phyloP scores from a whole-genome alignment of 495 filamentous ascomycete genomes.

The Venustampulla echinocandica region DNA sequence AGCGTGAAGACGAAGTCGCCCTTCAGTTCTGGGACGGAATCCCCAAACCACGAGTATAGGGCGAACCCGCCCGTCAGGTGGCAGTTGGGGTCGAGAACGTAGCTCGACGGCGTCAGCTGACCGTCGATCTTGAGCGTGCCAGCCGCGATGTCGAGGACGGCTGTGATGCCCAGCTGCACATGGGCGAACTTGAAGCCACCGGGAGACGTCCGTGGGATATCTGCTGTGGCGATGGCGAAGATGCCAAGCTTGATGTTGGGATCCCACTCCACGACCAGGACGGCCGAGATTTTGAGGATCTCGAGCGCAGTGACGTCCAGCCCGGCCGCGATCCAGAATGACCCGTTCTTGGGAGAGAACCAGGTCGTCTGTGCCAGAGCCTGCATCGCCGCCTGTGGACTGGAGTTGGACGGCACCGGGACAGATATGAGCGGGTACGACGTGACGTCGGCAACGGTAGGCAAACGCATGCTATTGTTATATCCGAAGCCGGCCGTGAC shows the following conservation, averaged over 20 bases:
- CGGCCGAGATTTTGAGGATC: slow-evolving; percentile 30
- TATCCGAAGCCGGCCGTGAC: slow-evolving; percentile 38
- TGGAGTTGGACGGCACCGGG: neutral
- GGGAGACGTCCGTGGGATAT: slow-evolving; percentile 24
- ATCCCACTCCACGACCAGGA: slow-evolving; percentile 27
- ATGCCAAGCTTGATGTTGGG: slow-evolving; percentile 29
- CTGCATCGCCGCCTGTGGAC: slow-evolving; percentile 7
- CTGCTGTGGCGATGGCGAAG: slow-evolving; percentile 29
- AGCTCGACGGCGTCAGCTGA: slow-evolving; percentile 34
- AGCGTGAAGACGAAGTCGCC: slow-evolving; percentile 46
- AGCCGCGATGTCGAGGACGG: slow-evolving; percentile 25
- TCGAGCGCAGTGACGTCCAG: slow-evolving; percentile 35
- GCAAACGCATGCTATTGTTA: slow-evolving; percentile 29
- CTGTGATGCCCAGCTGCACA: slow-evolving; percentile 34
- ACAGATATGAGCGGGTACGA: slow-evolving; percentile 32
- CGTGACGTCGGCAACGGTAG: slow-evolving; percentile 24
- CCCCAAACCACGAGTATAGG: slow-evolving; percentile 38
- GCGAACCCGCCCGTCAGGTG: slow-evolving; percentile 43
- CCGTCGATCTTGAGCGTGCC: slow-evolving; percentile 34
- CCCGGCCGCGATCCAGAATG: slow-evolving; percentile 36
- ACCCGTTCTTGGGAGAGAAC: slow-evolving; percentile 20
- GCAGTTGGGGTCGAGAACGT: slow-evolving; percentile 32
- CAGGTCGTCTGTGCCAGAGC: slow-evolving; percentile 16
- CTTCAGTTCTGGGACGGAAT: slow-evolving; percentile 1
- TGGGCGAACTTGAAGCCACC: slow-evolving; percentile 22